Percentiles rank a stretch among this genome's conserved stretches.
Evolutionary conservation across 179 eudicot genomes (phyloP).

Genomic region (Nepenthes alata): DNA sequence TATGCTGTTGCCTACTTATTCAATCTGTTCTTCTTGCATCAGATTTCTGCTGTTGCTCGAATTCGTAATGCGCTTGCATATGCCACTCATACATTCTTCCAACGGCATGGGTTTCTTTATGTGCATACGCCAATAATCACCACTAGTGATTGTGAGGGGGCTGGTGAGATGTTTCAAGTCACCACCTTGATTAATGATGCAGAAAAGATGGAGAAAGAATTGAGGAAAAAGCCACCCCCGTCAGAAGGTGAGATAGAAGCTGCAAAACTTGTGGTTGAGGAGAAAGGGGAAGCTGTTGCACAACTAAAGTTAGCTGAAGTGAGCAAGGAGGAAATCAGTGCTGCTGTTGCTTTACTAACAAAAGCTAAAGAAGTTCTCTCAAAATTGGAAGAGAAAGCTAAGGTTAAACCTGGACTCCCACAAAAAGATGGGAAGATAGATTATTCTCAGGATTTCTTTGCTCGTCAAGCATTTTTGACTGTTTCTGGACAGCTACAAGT

Average conservation of each 20-base stretch:
- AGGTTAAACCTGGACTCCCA: conserved; percentile 67
- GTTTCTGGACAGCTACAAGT: conserved; percentile 96
- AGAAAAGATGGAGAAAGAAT: conserved; percentile 72
- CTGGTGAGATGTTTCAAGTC: conserved; percentile 98
- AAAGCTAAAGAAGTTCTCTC: conserved; percentile 59
- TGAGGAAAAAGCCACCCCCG: conserved; percentile 62
- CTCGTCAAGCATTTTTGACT: conserved; percentile 93
- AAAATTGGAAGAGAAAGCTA: conserved; percentile 54
- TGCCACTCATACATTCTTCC: conserved; percentile 91
- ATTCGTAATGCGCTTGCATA: conserved; percentile 81
- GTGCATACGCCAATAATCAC: conserved; percentile 86
- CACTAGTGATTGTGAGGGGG: conserved; percentile 98
- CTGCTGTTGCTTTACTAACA: conserved; percentile 52
- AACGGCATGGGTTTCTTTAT: conserved; percentile 61
- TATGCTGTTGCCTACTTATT: not conserved
- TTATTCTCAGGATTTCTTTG: conserved; percentile 75
- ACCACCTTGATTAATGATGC: conserved; percentile 68
- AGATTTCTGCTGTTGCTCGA: conserved; percentile 82
- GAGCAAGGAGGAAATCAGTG: conserved; percentile 48
- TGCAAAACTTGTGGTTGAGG: conserved; percentile 44
- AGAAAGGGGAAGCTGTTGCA: conserved; percentile 57
- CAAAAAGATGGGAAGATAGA: conserved; percentile 84
- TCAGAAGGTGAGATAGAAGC: conserved; percentile 59
- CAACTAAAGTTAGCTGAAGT: conserved; percentile 68
- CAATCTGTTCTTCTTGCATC: conserved; percentile 6